A percentile compares a stretch with the other conserved stretches of the same genome.
Evolutionary conservation across 225 moss, liverwort and hornwort genomes (phyloP).

Genomic region (Physcomitrium patens): DNA sequence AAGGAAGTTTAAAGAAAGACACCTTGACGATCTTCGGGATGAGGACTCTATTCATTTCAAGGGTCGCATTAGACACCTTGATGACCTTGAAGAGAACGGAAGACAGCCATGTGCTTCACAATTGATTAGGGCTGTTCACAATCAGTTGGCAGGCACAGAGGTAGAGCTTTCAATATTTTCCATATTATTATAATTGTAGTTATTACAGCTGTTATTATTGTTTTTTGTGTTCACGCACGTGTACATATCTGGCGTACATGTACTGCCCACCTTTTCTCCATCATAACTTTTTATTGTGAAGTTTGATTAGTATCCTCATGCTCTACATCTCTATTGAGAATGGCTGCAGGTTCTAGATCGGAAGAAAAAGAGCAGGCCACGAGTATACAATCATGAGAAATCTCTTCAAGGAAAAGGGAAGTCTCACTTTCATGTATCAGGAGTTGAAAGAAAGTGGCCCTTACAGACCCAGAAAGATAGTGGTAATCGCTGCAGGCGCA

Average conservation of each 20-base stretch:
- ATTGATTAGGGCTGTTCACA: constrained; percentile 22
- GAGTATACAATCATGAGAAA: constrained; percentile 42
- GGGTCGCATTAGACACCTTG: constrained; percentile 19
- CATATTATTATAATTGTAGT: too few relatives aligned
- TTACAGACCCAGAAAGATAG: constrained; percentile 24
- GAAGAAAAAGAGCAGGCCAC: constrained; percentile 46
- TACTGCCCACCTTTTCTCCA: constrained; percentile 1
- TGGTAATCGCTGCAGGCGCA: constrained; percentile 59
- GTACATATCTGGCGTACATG: neutral
- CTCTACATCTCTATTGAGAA: neutral
- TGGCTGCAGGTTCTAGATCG: constrained; percentile 36
- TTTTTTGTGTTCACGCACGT: neutral
- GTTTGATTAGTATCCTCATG: neutral
- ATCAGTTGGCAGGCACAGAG: constrained; percentile 35
- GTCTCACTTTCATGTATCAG: constrained; percentile 22
- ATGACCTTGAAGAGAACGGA: constrained; percentile 34
- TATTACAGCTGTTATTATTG: too few relatives aligned
- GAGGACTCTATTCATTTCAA: neutral
- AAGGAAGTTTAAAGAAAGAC: constrained; percentile 29
- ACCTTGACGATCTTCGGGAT: constrained; percentile 23
- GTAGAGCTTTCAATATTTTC: constrained; percentile 18
- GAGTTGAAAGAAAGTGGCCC: constrained; percentile 40
- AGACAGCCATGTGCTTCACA: constrained; percentile 37
- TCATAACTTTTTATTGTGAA: neutral
- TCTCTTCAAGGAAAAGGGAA: constrained; percentile 32